These are phyloP conservation scores for Posidonia australis DNA, from an alignment of 106 monocot genomes.

Conservation along the genomic window DNA sequence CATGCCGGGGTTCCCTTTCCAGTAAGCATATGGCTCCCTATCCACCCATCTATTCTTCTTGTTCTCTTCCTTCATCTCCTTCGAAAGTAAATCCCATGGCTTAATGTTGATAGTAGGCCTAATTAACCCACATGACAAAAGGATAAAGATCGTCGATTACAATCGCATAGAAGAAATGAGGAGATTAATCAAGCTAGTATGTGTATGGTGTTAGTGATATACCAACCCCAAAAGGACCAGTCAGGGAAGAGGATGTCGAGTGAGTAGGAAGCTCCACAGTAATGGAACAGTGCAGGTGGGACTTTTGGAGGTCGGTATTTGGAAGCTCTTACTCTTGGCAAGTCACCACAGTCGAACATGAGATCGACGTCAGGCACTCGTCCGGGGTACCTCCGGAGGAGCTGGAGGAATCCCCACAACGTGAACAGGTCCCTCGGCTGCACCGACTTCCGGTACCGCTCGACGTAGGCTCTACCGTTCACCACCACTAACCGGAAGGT, in stretches of 20 bases:
- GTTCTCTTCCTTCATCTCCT: constrained; percentile 31
- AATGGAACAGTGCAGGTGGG: constrained; percentile 19
- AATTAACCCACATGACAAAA: background rate
- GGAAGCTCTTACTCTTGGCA: constrained; percentile 18
- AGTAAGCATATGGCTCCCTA: constrained; percentile 38
- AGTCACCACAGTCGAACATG: constrained; percentile 65
- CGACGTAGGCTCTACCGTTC: constrained; percentile 30
- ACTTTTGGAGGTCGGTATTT: background rate
- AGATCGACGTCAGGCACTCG: constrained; percentile 66
- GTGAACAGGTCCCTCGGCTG: constrained; percentile 45
- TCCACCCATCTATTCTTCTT: constrained; percentile 23
- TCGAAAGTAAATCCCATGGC: constrained; percentile 30
- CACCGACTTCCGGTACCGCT: constrained; percentile 10
- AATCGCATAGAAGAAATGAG: background rate
- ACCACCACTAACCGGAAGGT: constrained; percentile 31
- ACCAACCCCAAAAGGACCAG: constrained; percentile 40
- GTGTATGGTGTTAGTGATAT: background rate
- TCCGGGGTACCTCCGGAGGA: constrained; percentile 60
- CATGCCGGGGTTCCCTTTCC: constrained; percentile 36
- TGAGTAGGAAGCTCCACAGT: constrained; percentile 10
- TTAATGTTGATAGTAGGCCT: constrained; percentile 41
- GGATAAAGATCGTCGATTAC: too few species aligned
- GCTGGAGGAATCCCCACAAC: constrained; percentile 52
- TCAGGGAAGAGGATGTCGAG: constrained; percentile 24
- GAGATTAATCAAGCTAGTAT: background rate